Percentiles rank a stretch among this genome's conserved stretches.
These are phyloP conservation scores for Fusarium solani-melongenae DNA, from an alignment of 2,329 filamentous ascomycete species.

Conservation along the genomic window DNA sequence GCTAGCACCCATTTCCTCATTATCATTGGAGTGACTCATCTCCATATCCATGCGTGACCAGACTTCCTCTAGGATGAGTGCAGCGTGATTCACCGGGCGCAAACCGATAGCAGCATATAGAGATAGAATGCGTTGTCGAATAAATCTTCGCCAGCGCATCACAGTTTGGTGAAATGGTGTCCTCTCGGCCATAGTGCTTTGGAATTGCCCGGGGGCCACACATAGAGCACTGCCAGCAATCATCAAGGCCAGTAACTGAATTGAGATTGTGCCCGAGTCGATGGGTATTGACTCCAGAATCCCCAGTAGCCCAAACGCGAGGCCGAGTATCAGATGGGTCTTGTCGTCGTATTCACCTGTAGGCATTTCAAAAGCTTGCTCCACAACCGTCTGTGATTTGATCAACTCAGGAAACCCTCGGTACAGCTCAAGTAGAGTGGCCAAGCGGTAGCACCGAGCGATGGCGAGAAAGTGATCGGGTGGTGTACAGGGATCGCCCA, in stretches of 20 bases:
- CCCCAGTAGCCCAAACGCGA: neutral
- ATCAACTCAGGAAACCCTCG: conserved; percentile 16
- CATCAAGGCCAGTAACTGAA: conserved; percentile 12
- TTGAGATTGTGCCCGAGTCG: conserved; percentile 19
- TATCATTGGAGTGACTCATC: neutral
- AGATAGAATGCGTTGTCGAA: neutral
- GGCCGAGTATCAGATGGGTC: neutral
- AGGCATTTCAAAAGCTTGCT: neutral
- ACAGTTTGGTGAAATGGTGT: neutral
- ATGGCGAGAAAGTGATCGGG: conserved; percentile 9
- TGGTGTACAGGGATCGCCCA: conserved; percentile 3
- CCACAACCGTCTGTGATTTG: neutral
- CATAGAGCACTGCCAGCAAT: conserved; percentile 19
- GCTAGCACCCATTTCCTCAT: neutral
- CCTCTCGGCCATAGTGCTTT: neutral
- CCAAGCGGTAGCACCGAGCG: conserved; percentile 12
- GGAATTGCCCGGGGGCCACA: neutral
- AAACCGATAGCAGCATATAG: conserved; percentile 11
- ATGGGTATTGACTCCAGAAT: conserved; percentile 3
- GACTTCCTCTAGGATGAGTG: conserved; percentile 17
- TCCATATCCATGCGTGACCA: conserved; percentile 24
- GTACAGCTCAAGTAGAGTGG: conserved; percentile 17
- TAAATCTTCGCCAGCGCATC: conserved; percentile 5
- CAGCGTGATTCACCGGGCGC: conserved; percentile 5
- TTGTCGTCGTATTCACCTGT: neutral